Base-by-base conservation (phyloP, 805 yeast genomes). In the Hanseniaspora clermontiae region DNA sequence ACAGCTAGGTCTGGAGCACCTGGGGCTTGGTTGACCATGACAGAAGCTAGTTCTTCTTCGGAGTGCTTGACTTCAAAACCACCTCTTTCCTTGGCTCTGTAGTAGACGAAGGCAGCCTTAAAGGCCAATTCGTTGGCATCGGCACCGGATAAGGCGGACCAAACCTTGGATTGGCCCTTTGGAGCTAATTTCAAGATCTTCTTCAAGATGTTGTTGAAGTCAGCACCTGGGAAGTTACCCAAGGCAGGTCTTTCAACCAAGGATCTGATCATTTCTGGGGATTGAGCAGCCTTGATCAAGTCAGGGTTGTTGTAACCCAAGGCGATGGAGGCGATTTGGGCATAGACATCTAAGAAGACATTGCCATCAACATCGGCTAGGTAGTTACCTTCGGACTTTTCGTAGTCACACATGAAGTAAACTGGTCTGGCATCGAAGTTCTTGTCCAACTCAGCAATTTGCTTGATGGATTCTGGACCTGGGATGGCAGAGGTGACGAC, bases 1-100 rank as follows among this genome's bases (percentile, higher is more conserved):
- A 90, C 84, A 51, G 95, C 88, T 63, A 86, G 71, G 39, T 84
- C 85, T 38, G 96, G 95, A 49, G 95, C 78, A 58, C 96, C 96
- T 53, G 97, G 97, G 31, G 87, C 78, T 63, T 76, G 73, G 70
- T 88, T 88, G 61, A 77, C 72, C 97, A 90, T 90, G 58, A 83
- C 83, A 3, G 90, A 72, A 19, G 63, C 69, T 68, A 79, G 77
- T 71, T 90, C 97, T 66, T 83, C 87, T 11, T 68, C 66, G 7
- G 90, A 68, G 71, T 85, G 87, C 20, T 57, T 51, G 27, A 51
- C 52, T 55, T 69, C 66, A 65, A 72, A 78, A 57, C 90, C 87
- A 32, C 79, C 81, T 67, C 87, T 76, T 60, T 70, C 72, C 60
- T 76, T 74, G 34, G 79, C 75, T 61, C 77, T 81, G 66, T 76